Evolutionary conservation across 1,139 yeast species (phyloP), one percentile per base, ranked within the genome.

Genomic region (Kodamaea derodonti): DNA sequence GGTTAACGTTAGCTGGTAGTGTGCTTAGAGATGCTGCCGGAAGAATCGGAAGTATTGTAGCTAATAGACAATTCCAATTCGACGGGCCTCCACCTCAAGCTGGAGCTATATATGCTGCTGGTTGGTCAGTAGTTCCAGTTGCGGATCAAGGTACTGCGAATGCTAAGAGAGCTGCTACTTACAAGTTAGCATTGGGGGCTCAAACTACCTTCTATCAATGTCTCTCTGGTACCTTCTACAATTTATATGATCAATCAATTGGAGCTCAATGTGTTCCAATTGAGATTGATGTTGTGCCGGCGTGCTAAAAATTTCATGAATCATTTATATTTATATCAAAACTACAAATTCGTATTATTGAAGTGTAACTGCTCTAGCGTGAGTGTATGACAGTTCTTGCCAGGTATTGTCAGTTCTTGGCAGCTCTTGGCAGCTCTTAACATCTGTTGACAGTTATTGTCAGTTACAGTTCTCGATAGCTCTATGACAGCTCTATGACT

Each of bases 51-150:
- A 59, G 69, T 33, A 65, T 66, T 52, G 72, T 64, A 38, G 66
- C 71, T 36, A 66, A 65, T 57, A 58, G 65, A 52, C 71, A 66
- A 51, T 65, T 66, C 62, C 71, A 65, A 52, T 64, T 66, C 41
- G 72, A 65, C 44, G 68, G 67, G 32, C 70, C 71, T 29, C 68
- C 69, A 51, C 69, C 69, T 20, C 69, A 64, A 51, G 68, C 68
- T 24, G 69, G 69, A 36, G 49, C 68, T 36, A 61, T 63, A 36
- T 63, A 56, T 45, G 68, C 69, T 39, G 58, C 58, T 36, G 68
- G 69, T 30, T 65, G 71, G 71, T 48, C 61, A 20, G 49, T 54
- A 32, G 64, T 58, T 40, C 56, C 57, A 28, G 45, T 46, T 27
- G 44, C 42, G 25, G 43, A 48, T 41, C 34, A 38, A 30, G 49